Evolutionary conservation across 805 yeast species (phyloP).

Genomic region (Yarrowia sp.): DNA sequence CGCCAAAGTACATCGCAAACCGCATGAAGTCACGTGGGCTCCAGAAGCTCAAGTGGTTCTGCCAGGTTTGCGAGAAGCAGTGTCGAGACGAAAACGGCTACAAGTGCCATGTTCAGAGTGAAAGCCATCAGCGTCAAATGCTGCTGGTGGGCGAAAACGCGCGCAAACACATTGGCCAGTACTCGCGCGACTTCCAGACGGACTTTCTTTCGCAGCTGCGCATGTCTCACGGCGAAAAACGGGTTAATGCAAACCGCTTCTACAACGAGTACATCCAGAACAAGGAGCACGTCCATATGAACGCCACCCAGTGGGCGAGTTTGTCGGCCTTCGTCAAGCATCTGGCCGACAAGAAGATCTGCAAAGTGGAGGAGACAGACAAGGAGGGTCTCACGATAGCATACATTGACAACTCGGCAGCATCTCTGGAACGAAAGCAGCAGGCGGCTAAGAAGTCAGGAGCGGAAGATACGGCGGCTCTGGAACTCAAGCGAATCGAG

Average conservation of each 20-base stretch:
- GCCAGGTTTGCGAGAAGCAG: conserved; percentile 88
- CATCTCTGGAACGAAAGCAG: conserved; percentile 45
- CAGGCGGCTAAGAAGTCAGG: neutral
- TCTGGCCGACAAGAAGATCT: conserved; percentile 55
- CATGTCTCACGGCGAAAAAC: conserved; percentile 76
- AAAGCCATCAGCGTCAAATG: conserved; percentile 65
- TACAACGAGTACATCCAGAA: conserved; percentile 88
- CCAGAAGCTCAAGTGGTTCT: conserved; percentile 81
- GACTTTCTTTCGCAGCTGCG: conserved; percentile 65
- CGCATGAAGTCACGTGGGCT: conserved; percentile 79
- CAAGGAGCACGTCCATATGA: conserved; percentile 83
- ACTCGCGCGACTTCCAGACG: conserved; percentile 55
- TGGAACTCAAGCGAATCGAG: conserved; percentile 9
- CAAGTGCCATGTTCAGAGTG: conserved; percentile 82
- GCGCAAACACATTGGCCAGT: conserved; percentile 50
- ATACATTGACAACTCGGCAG: conserved; percentile 56
- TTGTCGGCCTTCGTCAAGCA: conserved; percentile 65
- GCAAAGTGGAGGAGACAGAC: conserved; percentile 48
- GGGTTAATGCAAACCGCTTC: conserved; percentile 74
- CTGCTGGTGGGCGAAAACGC: conserved; percentile 47
- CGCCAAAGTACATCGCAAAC: conserved; percentile 70
- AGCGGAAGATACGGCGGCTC: neutral
- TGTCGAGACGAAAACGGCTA: conserved; percentile 96
- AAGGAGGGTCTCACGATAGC: conserved; percentile 47
- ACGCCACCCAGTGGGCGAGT: conserved; percentile 77